Base-by-base conservation (phyloP, 2,329 filamentous ascomycete species). In the Lasiodiplodia theobromae region DNA sequence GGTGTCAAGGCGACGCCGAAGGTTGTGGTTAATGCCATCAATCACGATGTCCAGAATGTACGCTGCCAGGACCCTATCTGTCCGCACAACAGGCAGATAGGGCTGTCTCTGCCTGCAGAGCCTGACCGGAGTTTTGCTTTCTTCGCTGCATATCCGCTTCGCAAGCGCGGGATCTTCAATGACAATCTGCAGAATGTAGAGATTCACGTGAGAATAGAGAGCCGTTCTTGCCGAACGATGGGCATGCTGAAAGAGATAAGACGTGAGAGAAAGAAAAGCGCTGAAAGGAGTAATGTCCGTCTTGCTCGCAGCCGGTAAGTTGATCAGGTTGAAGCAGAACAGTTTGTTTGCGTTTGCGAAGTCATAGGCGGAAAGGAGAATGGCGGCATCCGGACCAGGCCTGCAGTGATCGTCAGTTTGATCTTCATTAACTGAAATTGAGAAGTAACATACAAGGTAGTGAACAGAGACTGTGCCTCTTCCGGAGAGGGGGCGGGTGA, bases 271-370 rank as follows among this genome's bases (percentile, higher is more conserved):
- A 34, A 98, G 83, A 76, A 95, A 96, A 73, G 88, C 90, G 57
- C 91, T 89, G 71, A 99, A 90, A 0, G 94, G 92, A 1, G 90
- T 87, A 74, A 95, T 90, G 56, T 88, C 85, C 52, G 85, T 87
- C 73, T 90, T 90, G 60, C 80, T 81, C 31, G 89, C 88, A 0
- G 89, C 80, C 6, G 86, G 76, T 28, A 89, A 77, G 2, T 88
- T 90, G 64, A 97, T 88, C 53, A 99, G 82, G 73, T 91, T 94
- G 77, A 92, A 91, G 78, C 93, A 95, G 80, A 99, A 98, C 10
- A 97, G 85, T 80, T 97, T 98, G 83, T 98, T 99, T 40, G 94
- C 92, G 76, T 97, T 92, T 3, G 90, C 89, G 77, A 98, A 98
- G 78, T 98, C 96, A 77, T 98, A 99, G 0, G 93, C 91, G 0